Conservation (phyloP, 2,329 filamentous ascomycete species). For the Magnaporthiopsis incrustans region DNA sequence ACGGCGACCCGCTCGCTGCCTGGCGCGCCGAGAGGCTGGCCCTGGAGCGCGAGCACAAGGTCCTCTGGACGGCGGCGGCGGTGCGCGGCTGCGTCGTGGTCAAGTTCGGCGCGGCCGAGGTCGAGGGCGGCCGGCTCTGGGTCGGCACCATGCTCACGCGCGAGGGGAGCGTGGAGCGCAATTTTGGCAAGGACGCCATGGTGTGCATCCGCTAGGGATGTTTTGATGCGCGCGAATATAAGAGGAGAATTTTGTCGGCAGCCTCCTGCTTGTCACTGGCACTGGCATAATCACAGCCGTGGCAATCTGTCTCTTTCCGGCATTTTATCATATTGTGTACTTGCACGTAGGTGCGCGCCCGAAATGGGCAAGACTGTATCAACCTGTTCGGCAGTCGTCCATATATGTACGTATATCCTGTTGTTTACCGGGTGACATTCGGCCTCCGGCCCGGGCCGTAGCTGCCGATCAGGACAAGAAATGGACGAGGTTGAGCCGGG, state of each 20-base stretch:
- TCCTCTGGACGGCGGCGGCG: constrained; percentile 76
- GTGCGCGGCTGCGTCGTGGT: constrained; percentile 80
- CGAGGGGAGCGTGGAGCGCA: constrained; percentile 61
- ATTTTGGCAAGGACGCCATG: constrained; percentile 75
- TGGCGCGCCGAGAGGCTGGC: constrained; percentile 50
- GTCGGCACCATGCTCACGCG: constrained; percentile 64
- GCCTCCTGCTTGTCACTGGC: neutral
- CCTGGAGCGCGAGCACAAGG: constrained; percentile 48
- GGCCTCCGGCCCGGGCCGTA: neutral
- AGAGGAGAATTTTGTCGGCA: no score
- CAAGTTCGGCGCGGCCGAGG: constrained; percentile 77
- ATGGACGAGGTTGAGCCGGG: neutral
- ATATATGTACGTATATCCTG: no score
- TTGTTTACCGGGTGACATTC: neutral
- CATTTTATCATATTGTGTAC: neutral
- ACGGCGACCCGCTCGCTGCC: constrained; percentile 31
- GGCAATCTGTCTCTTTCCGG: neutral
- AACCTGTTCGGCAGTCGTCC: neutral
- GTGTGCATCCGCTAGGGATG: constrained; percentile 56
- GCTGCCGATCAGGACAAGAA: neutral
- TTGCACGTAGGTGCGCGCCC: no score
- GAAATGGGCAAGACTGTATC: neutral
- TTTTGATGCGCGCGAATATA: no score
- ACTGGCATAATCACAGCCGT: neutral
- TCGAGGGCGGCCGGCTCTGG: constrained; percentile 78